Percentiles rank a stretch among this genome's conserved stretches.
Evolutionary conservation across 306 rosid species (phyloP).

Genomic region (Prunus fruticosa): DNA sequence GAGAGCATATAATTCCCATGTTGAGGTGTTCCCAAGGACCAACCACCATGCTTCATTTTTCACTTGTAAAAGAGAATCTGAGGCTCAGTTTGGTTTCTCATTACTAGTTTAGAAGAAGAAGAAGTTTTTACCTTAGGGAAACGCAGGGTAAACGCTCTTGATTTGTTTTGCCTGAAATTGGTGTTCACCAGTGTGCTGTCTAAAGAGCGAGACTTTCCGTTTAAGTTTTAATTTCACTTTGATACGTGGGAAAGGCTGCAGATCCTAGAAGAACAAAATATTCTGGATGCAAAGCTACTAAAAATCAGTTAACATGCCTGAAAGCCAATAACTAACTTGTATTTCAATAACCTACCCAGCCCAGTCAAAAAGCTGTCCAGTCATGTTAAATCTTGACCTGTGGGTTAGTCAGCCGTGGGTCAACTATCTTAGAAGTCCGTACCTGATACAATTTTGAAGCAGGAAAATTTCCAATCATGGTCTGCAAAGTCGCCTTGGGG

Average conservation of each 20-base stretch:
- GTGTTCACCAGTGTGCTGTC: conserved; percentile 33
- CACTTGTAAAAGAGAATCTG: conserved; percentile 40
- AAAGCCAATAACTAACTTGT: not conserved
- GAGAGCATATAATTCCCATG: conserved; percentile 32
- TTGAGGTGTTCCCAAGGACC: conserved; percentile 75
- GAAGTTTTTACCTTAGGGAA: conserved; percentile 75
- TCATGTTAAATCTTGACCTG: not conserved
- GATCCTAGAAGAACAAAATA: not conserved
- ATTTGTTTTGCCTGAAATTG: no score
- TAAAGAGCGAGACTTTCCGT: no score
- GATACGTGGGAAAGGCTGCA: no score
- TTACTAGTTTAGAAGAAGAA: conserved; percentile 8
- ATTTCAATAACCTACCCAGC: not conserved
- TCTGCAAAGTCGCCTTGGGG: conserved; percentile 62
- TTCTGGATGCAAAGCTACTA: conserved; percentile 2
- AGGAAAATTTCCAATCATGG: conserved; percentile 60
- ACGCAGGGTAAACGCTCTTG: conserved; percentile 68
- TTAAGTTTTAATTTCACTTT: no score
- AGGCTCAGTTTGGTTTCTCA: conserved; percentile 5
- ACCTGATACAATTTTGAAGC: conserved; percentile 79
- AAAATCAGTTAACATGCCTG: conserved; percentile 17
- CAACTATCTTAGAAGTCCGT: conserved; percentile 8
- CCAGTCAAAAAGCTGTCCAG: not conserved
- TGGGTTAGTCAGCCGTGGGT: not conserved
- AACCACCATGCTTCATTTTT: conserved; percentile 99